Base-by-base conservation (phyloP, 495 filamentous ascomycete genomes). In the Bathelium albidoporum region DNA sequence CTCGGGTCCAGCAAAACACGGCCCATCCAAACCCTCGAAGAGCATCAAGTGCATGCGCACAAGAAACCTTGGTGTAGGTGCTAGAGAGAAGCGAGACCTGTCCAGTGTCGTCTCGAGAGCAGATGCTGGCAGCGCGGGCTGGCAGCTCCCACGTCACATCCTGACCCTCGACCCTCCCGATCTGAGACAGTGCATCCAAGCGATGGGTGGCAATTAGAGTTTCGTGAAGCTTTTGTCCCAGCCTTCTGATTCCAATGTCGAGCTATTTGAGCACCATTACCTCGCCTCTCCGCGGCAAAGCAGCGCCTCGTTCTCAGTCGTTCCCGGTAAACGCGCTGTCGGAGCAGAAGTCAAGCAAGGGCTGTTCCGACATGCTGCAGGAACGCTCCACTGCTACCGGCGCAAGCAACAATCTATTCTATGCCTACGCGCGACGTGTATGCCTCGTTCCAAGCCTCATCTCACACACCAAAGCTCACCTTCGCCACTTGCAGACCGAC, bases 341-440 rank as follows among this genome's bases (percentile, higher is more conserved):
- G 7, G 49, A 55, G 24, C 49, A 55, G 7, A 24, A 55, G 20
- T n/a, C 29, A 55, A 29, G 49, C 24, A 55, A 55, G 49, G 49
- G 49, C 9, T 29, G 9, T 26, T 55, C 49, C 49, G 24, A 55
- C 20, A 55, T 55, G 49, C 49, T 55, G 5, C 49, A 55, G 29
- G 49, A 55, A 55, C 49, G 49, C 49, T 28, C 24, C 5, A 55
- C 49, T 9, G 5, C 49, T 5, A 28, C 49, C 24, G 49, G 49
- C 16, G 49, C 49, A 2, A 62, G 64, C 45, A 60, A 69, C 11
- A 64, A 44, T 55, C 59, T 69, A 45, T 69, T 69, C 59, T 69
- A 66, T 58, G 67, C 67, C 31, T 69, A 69, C 60, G 67, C 67
- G 36, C 61, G 64, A 62, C 59, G 67, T 69, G 43, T 62, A 61